A percentile compares a stretch with the other conserved stretches of the same genome.
Conservation (phyloP, 139 green algal species). For the Chlamydomonas sphaeroides region DNA sequence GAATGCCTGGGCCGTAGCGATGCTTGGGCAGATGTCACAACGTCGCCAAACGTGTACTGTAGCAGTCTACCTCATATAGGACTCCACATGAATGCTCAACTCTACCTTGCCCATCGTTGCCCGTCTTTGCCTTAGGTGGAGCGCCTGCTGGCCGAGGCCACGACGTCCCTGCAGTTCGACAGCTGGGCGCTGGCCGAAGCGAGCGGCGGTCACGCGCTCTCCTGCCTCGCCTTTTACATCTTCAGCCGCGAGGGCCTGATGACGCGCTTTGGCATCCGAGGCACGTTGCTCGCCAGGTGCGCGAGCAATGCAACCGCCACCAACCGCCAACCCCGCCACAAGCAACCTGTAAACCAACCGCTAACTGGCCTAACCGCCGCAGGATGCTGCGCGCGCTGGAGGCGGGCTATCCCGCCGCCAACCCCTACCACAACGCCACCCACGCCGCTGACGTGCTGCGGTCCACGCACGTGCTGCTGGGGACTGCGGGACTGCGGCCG, state of each 20-base stretch:
- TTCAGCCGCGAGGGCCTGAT: conserved; percentile 38
- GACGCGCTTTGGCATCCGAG: neutral
- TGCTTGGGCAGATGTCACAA: too few relatives aligned
- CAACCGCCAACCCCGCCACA: neutral
- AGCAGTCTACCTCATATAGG: too few relatives aligned
- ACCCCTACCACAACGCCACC: conserved; percentile 62
- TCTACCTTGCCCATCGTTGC: too few relatives aligned
- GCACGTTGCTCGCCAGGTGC: neutral
- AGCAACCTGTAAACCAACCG: too few relatives aligned
- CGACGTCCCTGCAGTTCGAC: conserved; percentile 56
- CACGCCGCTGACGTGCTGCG: conserved; percentile 63
- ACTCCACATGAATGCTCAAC: too few relatives aligned
- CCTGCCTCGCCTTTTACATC: conserved; percentile 39
- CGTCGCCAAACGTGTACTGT: too few relatives aligned
- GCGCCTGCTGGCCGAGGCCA: too few relatives aligned
- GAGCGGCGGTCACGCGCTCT: conserved; percentile 49
- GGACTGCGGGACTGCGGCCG: neutral
- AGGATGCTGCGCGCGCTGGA: conserved; percentile 44
- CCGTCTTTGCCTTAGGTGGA: too few relatives aligned
- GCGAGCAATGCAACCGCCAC: too few relatives aligned
- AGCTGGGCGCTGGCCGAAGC: conserved; percentile 49
- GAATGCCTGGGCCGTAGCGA: too few relatives aligned
- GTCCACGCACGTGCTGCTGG: conserved; percentile 54
- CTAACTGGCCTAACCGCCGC: neutral
- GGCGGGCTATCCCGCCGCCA: conserved; percentile 37